Base-by-base conservation (phyloP, 192 early-diverging fungal genomes). In the Linnemannia schmuckeri region DNA sequence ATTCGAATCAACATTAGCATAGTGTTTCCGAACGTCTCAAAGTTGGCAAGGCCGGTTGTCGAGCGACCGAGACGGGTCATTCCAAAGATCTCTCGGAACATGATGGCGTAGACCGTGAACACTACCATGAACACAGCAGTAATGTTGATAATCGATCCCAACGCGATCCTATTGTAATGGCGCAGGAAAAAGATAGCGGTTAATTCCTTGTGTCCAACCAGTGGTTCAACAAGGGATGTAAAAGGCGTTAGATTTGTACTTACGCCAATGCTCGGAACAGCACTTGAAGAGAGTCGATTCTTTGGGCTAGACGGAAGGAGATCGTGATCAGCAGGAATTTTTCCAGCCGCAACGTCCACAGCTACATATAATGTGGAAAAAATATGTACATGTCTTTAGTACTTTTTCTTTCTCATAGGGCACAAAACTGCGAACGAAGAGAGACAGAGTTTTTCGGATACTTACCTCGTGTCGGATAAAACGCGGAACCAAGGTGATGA, bases 61-160 rank as follows among this genome's bases (percentile, higher is more conserved):
- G 88, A 88, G 15, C 66, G 78, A 37, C 92, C 92, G 70, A 88
- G 90, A 70, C 88, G 90, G 27, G 92, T 93, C 74, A 92, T 83
- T 6, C 92, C 92, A 88, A 93, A 93, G 4, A 92, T 84, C 75
- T 93, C 91, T 71, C 91, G 90, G 81, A 92, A 93, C 90, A 92
- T 92, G 73, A 93, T 90, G 0, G 91, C 83, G 49, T 93, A 93
- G 0, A 91, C 84, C 1, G 82, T 83, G 72, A 93, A 84, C 1
- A 92, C 89, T 24, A 93, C 89, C 78, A 90, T 88, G 88, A 91
- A 93, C 6, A 93, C 92, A 3, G 89, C 91, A 40, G 91, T 91
- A 30, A 93, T 87, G 57, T 93, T 92, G 63, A 90, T 30, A 73
- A 93, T 92, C 30, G 91, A 90, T 18, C 72, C 82, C 37, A 88